Evolutionary conservation across 495 filamentous ascomycete species (phyloP).

Genomic region (Lichina pygmaea): DNA sequence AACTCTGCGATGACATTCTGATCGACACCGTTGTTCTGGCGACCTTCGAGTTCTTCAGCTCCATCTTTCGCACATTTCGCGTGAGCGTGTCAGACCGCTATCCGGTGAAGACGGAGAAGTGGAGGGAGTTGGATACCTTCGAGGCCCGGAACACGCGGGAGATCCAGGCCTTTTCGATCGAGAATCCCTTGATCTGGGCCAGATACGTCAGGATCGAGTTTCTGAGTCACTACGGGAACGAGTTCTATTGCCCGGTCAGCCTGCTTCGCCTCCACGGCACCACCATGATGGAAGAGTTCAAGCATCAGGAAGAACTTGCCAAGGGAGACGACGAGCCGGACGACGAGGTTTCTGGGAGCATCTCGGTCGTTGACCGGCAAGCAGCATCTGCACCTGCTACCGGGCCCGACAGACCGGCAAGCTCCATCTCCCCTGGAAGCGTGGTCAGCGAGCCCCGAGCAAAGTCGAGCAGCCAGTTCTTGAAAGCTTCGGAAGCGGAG

Average conservation of each 20-base stretch:
- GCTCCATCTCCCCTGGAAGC: no score
- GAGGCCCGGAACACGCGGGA: slow-evolving; percentile 78
- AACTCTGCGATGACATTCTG: slow-evolving; percentile 74
- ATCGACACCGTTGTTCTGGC: slow-evolving; percentile 89
- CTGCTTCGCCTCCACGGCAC: slow-evolving; percentile 80
- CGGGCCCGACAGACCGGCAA: background rate
- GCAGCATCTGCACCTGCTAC: slow-evolving; percentile 9
- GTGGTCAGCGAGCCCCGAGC: background rate
- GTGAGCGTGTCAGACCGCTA: slow-evolving; percentile 83
- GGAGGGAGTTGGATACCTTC: slow-evolving; percentile 70
- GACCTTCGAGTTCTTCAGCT: slow-evolving; percentile 97
- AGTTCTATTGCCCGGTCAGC: slow-evolving; percentile 87
- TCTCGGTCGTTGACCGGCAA: slow-evolving; percentile 13
- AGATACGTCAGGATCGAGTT: slow-evolving; percentile 81
- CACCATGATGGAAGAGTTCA: slow-evolving; percentile 85
- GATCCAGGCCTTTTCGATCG: slow-evolving; percentile 76
- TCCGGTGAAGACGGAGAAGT: slow-evolving; percentile 74
- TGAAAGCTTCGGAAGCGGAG: background rate
- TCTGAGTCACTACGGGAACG: slow-evolving; percentile 77
- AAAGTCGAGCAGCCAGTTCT: background rate
- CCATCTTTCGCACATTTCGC: slow-evolving; percentile 73
- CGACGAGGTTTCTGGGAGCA: background rate
- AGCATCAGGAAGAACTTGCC: slow-evolving; percentile 41
- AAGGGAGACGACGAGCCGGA: slow-evolving; percentile 19
- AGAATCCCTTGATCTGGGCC: slow-evolving; percentile 87